Evolutionary conservation across 352 stramenopile species (phyloP), one percentile per base, ranked within the genome.

Genomic region (Lagenidium sp.): DNA sequence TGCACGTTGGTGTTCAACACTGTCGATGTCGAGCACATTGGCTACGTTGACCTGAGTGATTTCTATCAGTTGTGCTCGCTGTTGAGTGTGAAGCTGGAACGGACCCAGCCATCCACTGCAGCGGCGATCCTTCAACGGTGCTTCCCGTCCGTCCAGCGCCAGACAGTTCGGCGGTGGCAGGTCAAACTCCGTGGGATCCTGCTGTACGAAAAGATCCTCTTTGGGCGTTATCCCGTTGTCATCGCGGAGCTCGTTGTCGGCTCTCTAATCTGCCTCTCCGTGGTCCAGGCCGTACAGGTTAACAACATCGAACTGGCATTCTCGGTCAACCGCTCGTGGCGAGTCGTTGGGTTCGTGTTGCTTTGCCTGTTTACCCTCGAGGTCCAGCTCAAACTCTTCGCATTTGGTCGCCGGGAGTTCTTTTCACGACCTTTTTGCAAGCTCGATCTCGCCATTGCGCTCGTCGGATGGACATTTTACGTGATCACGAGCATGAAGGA

Each of bases 221-320:
- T 76, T 29, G 62, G 70, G 4, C 69, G 66, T 16, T 85, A 87
- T 50, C 75, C 70, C 0, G 68, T 91, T 16, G 71, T 91, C 23
- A 53, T 87, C 11, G 63, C 74, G 1, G 79, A 91, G 49, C 53
- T 88, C 11, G 63, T 88, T 16, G 79, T 91, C 3, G 79, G 79
- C 7, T 37, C 68, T 39, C 54, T 91, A 21, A 88, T 91, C 49
- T 82, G 73, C 44, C 57, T 88, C 6, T 87, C 73, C 6, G 74
- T 91, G 31, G 57, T 88, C 13, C 79, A 91, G 39, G 73, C 79
- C 18, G 64, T 87, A 19, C 79, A 91, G 41, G 79, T 91, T 5
- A 91, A 91, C 69, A 85, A 88, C 47, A 85, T 88, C 35, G 40
- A 74, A 26, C 40, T 88, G 6, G 78, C 79, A 22, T 88, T 88